Evolutionary conservation across 2,329 filamentous ascomycete species (phyloP).

Genomic region (Xylariales sp.): DNA sequence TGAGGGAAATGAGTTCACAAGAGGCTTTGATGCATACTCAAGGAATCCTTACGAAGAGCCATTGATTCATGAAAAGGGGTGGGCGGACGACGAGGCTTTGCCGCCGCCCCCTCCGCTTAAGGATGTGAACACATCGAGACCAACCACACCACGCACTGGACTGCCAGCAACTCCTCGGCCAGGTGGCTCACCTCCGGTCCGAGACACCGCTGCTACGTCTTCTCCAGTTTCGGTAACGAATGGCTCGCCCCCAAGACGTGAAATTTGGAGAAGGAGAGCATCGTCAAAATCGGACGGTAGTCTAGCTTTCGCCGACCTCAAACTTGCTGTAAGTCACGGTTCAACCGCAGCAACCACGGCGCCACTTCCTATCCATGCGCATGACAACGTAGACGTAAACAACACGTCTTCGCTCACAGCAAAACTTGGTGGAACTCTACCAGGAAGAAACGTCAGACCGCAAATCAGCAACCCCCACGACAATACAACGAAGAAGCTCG

Average conservation of each 20-base stretch:
- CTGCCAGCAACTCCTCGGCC: conserved; percentile 20
- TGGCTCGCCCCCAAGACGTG: conserved; percentile 23
- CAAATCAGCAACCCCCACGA: background rate
- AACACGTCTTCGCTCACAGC: conserved; percentile 3
- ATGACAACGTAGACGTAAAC: background rate
- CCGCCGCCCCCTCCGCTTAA: conserved; percentile 27
- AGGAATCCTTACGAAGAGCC: conserved; percentile 21
- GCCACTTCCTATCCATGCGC: background rate
- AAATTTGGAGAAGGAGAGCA: conserved; percentile 45
- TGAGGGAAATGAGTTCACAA: conserved; percentile 15
- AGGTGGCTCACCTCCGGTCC: conserved; percentile 4
- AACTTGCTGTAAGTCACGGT: conserved; percentile 44
- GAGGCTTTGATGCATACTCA: conserved; percentile 19
- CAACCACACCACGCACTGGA: conserved; percentile 5
- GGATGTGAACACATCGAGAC: conserved; percentile 14
- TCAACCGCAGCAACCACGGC: conserved; percentile 36
- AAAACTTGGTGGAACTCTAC: conserved; percentile 1
- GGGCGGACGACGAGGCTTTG: conserved; percentile 18
- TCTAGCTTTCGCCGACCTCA: conserved; percentile 43
- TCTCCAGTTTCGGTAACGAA: conserved; percentile 17
- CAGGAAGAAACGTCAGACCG: conserved; percentile 10
- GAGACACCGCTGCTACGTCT: conserved; percentile 12
- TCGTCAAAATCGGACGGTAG: conserved; percentile 44
- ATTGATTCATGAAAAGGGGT: conserved; percentile 14
- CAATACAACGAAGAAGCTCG: background rate